These are phyloP conservation scores for Backusella tuberculispora DNA, from an alignment of 192 early-diverging fungal species.

Conservation along the genomic window DNA sequence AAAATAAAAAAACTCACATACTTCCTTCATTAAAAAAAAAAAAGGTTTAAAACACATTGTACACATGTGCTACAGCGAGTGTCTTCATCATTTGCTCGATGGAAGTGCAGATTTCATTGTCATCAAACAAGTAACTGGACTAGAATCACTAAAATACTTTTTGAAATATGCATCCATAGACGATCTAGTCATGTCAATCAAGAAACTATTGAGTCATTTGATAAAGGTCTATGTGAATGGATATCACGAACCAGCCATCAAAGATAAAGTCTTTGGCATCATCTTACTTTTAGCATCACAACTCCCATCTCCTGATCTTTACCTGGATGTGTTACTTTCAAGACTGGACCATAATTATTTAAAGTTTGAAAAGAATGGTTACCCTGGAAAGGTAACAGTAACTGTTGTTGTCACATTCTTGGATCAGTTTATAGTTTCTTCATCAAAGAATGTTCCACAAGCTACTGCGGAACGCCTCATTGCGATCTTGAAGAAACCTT, in stretches of 20 bases:
- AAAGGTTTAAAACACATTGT: conserved; percentile 27
- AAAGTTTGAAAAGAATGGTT: not conserved
- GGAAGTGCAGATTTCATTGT: conserved; percentile 20
- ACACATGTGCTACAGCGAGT: conserved; percentile 25
- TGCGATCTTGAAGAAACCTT: not conserved
- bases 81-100: conserved; percentile 4
- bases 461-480: not conserved
- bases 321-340: not conserved
- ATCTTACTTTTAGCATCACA: not conserved
- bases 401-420: not conserved
- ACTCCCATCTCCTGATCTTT: conserved; percentile 6
- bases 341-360: not conserved
- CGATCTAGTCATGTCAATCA: conserved; percentile 6
- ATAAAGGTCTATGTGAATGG: conserved; percentile 4
- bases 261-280: not conserved
- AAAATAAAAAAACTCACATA: not conserved
- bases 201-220: conserved; percentile 10
- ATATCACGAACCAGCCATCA: not conserved
- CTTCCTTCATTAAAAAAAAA: not conserved
- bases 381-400: not conserved
- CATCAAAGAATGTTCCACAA: not conserved
- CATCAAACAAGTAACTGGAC: not conserved
- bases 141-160: not conserved
- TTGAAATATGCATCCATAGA: conserved; percentile 4
- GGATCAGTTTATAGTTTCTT: conserved; percentile 7